Evolutionary conservation across 1,139 yeast genomes (phyloP).

Genomic region (Debaryomyces coudertii): DNA sequence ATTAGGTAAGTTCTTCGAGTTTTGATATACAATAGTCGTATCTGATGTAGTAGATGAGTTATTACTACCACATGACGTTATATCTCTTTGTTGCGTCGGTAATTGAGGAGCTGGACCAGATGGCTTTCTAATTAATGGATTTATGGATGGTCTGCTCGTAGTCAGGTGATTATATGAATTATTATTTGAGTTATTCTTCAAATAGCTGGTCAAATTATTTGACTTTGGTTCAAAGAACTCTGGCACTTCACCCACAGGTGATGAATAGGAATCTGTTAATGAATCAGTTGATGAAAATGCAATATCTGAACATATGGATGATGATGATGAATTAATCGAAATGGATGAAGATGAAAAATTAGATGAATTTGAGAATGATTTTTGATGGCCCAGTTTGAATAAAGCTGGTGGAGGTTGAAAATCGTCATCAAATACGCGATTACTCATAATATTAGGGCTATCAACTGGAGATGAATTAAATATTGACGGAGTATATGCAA

Average conservation of each 20-base stretch:
- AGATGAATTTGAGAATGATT: conserved; percentile 25
- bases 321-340: conserved; percentile 30
- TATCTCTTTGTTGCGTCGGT: conserved; percentile 9
- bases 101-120: conserved; percentile 20
- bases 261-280: conserved; percentile 28
- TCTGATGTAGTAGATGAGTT: conserved; percentile 6
- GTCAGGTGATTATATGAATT: not conserved
- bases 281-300: conserved; percentile 35
- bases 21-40: conserved; percentile 10
- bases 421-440: conserved; percentile 20
- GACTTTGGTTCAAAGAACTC: conserved; percentile 23
- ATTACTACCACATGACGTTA: not conserved
- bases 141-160: conserved; percentile 8
- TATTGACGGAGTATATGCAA: conserved; percentile 27
- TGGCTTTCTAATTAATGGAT: conserved; percentile 26
- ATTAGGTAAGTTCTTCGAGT: conserved; percentile 14
- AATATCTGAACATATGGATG: conserved; percentile 32
- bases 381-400: conserved; percentile 26
- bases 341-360: conserved; percentile 24
- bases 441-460: conserved; percentile 1
- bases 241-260: conserved; percentile 25
- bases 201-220: conserved; percentile 8
- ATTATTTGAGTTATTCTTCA: conserved; percentile 6
- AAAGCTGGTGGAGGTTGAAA: conserved; percentile 41
- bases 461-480: conserved; percentile 16